Percentiles rank a stretch among this genome's conserved stretches.
Conservation (phyloP, 768 basidiomycete genomes). For the Mycena leptocephala region DNA sequence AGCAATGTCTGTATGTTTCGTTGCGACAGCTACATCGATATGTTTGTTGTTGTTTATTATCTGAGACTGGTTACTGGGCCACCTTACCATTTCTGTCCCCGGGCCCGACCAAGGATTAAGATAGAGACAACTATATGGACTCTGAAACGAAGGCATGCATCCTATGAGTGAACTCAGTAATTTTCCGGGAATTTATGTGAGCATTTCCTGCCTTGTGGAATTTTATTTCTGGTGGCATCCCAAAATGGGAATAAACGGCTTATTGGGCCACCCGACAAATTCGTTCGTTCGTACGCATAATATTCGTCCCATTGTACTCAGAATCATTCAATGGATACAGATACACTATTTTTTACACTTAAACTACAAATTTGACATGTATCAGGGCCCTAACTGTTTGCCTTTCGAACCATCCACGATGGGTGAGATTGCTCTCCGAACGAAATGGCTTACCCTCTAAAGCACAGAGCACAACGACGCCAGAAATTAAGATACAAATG, state of each 20-base stretch:
- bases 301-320: neutral
- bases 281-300: neutral
- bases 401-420: neutral
- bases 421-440: neutral
- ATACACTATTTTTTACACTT: neutral
- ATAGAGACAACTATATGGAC: neutral
- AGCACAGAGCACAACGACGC: neutral
- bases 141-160: conserved; percentile 2
- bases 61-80: conserved; percentile 5
- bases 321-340: neutral
- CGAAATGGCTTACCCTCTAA: neutral
- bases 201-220: neutral
- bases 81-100: conserved; percentile 3
- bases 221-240: conserved; percentile 13
- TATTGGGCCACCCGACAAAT: neutral
- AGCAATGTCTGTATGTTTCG: too few species aligned
- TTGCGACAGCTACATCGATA: too few species aligned
- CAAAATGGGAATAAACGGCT: neutral
- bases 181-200: neutral
- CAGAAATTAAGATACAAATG: neutral
- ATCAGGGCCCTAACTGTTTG: conserved; percentile 3
- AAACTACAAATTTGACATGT: conserved; percentile 1
- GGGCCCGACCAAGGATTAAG: neutral
- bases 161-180: conserved; percentile 4
- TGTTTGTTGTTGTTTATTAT: neutral